These are phyloP conservation scores for Bryoglossum gracile DNA, from an alignment of 495 filamentous ascomycete genomes.

Conservation along the genomic window DNA sequence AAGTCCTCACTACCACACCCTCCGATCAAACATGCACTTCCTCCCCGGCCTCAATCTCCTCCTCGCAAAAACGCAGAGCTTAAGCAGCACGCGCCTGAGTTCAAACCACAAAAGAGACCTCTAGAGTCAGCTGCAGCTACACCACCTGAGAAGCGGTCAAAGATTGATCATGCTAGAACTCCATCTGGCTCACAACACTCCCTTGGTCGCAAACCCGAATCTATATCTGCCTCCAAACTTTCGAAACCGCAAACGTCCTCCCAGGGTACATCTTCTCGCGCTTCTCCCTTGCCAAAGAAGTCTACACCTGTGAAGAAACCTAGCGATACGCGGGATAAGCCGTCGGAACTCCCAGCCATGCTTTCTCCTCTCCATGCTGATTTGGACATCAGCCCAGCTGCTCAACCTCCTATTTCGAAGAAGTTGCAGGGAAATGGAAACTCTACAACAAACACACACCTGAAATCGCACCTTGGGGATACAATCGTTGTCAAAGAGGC, in stretches of 20 bases:
- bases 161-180: constrained; percentile 15
- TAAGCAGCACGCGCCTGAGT: constrained; percentile 1
- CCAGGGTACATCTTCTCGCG: neutral
- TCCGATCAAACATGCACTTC: constrained; percentile 14
- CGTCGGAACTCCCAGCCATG: constrained; percentile 13
- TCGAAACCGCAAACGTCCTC: neutral
- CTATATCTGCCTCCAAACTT: neutral
- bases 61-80: constrained; percentile 1
- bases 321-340: constrained; percentile 12
- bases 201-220: constrained; percentile 3
- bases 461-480: constrained; percentile 5
- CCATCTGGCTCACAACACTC: constrained; percentile 7
- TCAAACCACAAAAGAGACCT: constrained; percentile 18
- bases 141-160: constrained; percentile 21
- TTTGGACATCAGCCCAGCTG: constrained; percentile 10
- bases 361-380: constrained; percentile 23
- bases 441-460: constrained; percentile 7
- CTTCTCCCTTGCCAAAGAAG: constrained; percentile 12
- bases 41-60: constrained; percentile 22
- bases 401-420: neutral
- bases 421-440: neutral
- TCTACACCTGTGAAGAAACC: constrained; percentile 1
- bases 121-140: constrained; percentile 5
- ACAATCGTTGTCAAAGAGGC: constrained; percentile 19
- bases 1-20: neutral